Base-by-base conservation (phyloP, 2,329 filamentous ascomycete species). In the Trichophyton schoenleinii region DNA sequence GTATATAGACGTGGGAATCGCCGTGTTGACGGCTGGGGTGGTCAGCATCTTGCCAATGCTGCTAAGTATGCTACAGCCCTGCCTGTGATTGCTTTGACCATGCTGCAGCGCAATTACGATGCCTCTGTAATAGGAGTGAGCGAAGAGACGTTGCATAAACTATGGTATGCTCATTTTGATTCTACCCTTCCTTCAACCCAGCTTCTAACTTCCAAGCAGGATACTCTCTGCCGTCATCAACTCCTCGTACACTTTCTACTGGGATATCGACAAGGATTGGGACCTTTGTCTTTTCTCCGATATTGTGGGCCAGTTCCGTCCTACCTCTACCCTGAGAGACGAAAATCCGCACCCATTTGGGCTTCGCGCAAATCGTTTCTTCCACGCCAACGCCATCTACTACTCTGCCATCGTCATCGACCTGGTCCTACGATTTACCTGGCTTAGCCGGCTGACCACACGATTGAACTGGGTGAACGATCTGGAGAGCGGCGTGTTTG, bases 251-350 rank as follows among this genome's bases (percentile, higher is more conserved):
- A 91, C 88, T n/a, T 97, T 97, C 78, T 99, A 94, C 79, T 99
- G 94, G 94, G 94, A 99, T 69, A 85, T 97, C 34, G 82, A 89
- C 61, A 94, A 91, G 77, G 94, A 99, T 78, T 99, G 94, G 94
- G 94, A 97, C 70, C 80, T 99, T 64, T 89, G 87, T 0, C 80
- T 97, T 13, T 88, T 97, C 70, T 83, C 87, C 2, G 72, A 79
- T 1, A 72, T 77, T 13, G 75, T 74, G 42, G 79, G 83, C 64
- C 83, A 87, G 64, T 79, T 79, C 65, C 6, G 52, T 8, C 36
- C 58, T 49, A 18, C 61, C 25, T 46, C 60, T 46, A 15, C 34
- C 15, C 38, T 58, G 9, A 42, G 11, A 5, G 44, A 38, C 4
- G 22, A 49, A 52, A 52, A 59, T 9, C 36, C 20, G 28, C 82